These are phyloP conservation scores for Pythium guiyangense DNA, from an alignment of 352 stramenopile genomes.

Conservation along the genomic window DNA sequence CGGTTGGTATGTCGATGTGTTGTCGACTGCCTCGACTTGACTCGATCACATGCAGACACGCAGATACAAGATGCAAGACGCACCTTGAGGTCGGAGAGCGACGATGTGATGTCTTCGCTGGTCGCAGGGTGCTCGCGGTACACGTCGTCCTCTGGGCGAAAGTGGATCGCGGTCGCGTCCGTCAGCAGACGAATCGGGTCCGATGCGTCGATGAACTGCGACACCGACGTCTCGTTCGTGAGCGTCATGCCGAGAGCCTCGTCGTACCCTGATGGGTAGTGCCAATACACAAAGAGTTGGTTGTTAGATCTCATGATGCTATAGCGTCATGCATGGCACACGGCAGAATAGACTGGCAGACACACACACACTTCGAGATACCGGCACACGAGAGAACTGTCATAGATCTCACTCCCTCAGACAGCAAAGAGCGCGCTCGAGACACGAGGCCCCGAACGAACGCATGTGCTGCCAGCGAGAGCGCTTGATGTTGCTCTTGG, in stretches of 20 bases:
- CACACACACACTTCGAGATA: too few species aligned
- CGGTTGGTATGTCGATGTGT: too few species aligned
- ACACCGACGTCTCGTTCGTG: slow-evolving; percentile 79
- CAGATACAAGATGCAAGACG: slow-evolving; percentile 1
- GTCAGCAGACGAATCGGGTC: slow-evolving; percentile 96
- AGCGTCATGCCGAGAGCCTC: slow-evolving; percentile 81
- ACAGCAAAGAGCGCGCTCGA: slow-evolving; percentile 34
- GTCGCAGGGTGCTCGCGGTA: slow-evolving; percentile 79
- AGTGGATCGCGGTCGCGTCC: slow-evolving; percentile 92
- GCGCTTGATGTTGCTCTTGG: slow-evolving; percentile 89
- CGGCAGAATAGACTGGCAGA: slow-evolving; percentile 6
- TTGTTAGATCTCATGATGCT: not conserved
- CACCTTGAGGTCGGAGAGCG: slow-evolving; percentile 91
- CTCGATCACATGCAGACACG: not conserved
- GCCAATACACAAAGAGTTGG: not conserved
- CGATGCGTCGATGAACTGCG: slow-evolving; percentile 81
- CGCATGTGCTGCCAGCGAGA: slow-evolving; percentile 44
- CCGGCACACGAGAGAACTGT: slow-evolving; percentile 34
- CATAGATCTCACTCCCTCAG: slow-evolving; percentile 78
- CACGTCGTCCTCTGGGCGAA: slow-evolving; percentile 78
- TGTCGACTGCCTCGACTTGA: not conserved
- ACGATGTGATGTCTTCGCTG: slow-evolving; percentile 72
- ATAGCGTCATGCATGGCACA: not conserved
- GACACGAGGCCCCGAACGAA: slow-evolving; percentile 16
- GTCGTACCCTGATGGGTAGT: slow-evolving; percentile 85